Conservation (phyloP, 2,329 filamentous ascomycete species). For the Fusarium secorum region DNA sequence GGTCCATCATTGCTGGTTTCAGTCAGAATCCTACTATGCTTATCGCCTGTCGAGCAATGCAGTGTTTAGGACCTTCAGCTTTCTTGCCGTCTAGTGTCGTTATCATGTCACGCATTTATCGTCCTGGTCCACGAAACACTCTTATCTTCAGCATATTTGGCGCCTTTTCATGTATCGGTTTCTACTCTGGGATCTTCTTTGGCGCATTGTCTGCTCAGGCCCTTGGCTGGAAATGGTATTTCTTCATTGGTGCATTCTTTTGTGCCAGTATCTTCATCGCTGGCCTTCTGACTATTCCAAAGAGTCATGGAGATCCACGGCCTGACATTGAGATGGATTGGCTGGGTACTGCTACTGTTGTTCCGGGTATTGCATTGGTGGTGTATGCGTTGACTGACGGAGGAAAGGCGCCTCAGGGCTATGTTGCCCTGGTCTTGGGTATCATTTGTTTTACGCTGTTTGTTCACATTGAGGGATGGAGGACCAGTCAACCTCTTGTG, state of each 20-base stretch:
- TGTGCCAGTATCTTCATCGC: slow-evolving; percentile 55
- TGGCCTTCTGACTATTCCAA: slow-evolving; percentile 53
- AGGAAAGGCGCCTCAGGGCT: slow-evolving; percentile 69
- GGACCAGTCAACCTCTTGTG: slow-evolving; percentile 72
- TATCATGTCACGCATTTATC: slow-evolving; percentile 73
- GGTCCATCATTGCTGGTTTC: slow-evolving; percentile 75
- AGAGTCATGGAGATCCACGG: slow-evolving; percentile 40
- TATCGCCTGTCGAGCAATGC: slow-evolving; percentile 74
- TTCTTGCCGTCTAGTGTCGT: slow-evolving; percentile 74
- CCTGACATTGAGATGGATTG: slow-evolving; percentile 68
- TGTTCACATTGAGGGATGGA: slow-evolving; percentile 76
- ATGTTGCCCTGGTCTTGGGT: slow-evolving; percentile 69
- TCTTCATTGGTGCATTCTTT: slow-evolving; percentile 66
- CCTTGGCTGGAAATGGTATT: slow-evolving; percentile 73
- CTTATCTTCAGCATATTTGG: slow-evolving; percentile 69
- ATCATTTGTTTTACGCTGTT: slow-evolving; percentile 65
- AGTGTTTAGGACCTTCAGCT: slow-evolving; percentile 75
- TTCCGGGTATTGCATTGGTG: slow-evolving; percentile 71
- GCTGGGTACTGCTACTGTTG: slow-evolving; percentile 66
- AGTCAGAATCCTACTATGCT: slow-evolving; percentile 72
- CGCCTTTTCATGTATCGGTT: slow-evolving; percentile 65
- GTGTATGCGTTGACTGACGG: slow-evolving; percentile 80
- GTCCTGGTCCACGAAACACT: slow-evolving; percentile 76
- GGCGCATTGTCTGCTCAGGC: slow-evolving; percentile 69
- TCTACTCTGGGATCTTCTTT: slow-evolving; percentile 72